Conservation (phyloP, 192 early-diverging fungal genomes). For the Thoreauomyces humboldtii region DNA sequence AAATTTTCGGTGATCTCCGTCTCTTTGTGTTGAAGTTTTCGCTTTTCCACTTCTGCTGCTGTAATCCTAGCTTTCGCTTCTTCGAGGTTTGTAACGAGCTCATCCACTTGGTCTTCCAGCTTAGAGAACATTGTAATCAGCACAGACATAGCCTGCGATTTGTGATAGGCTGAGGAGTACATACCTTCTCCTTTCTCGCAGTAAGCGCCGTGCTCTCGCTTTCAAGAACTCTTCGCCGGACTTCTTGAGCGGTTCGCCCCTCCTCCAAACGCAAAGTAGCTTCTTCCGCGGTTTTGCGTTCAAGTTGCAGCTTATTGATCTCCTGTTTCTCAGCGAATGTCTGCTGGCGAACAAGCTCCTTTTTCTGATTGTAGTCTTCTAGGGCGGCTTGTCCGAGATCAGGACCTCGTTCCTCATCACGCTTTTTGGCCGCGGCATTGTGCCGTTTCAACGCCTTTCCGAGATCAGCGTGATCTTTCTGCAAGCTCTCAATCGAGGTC, state of each 20-base stretch:
- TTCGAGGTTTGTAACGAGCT: conserved; percentile 44
- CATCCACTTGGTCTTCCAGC: conserved; percentile 27
- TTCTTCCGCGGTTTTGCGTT: conserved; percentile 63
- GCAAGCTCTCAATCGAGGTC: conserved; percentile 42
- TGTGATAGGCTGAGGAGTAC: conserved; percentile 18
- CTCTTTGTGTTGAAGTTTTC: conserved; percentile 60
- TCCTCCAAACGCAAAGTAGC: conserved; percentile 56
- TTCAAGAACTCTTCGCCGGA: background rate
- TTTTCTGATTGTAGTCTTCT: conserved; percentile 55
- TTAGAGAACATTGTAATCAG: conserved; percentile 4
- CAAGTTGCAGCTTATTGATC: conserved; percentile 64
- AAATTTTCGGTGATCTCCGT: conserved; percentile 84
- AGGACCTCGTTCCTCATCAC: conserved; percentile 31
- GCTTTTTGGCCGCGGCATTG: conserved; percentile 34
- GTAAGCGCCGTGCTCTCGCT: conserved; percentile 2
- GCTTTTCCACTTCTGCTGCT: conserved; percentile 61
- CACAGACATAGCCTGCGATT: background rate
- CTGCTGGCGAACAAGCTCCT: conserved; percentile 66
- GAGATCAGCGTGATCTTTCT: conserved; percentile 36
- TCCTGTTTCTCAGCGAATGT: conserved; percentile 70
- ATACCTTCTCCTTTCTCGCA: conserved; percentile 28
- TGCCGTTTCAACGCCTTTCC: conserved; percentile 28
- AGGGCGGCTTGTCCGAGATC: conserved; percentile 31
- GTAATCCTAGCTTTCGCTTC: conserved; percentile 58
- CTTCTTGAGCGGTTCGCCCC: conserved; percentile 22